Evolutionary conservation across 164 flowering plant genomes (phyloP).

Genomic region (Houttuynia cordata): DNA sequence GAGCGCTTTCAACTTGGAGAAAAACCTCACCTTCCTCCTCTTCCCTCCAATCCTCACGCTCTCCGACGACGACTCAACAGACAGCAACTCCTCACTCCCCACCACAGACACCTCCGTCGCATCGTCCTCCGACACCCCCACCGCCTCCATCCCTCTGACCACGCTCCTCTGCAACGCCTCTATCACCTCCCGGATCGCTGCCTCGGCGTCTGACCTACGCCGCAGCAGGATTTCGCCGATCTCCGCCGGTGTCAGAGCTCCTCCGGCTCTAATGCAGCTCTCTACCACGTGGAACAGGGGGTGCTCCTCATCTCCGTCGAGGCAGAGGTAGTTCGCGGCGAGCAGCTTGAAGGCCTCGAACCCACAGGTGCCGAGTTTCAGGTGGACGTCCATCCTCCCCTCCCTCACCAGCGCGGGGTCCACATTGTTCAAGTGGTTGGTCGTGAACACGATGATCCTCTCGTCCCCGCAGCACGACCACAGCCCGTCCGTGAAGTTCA

Average conservation of each 20-base stretch:
- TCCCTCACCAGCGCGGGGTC: conserved; percentile 48
- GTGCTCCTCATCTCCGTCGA: conserved; percentile 21
- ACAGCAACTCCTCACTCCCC: conserved; percentile 18
- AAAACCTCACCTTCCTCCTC: conserved; percentile 25
- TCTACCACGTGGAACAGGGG: conserved; percentile 31
- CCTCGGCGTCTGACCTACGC: conserved; percentile 29
- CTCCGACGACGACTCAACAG: conserved; percentile 11
- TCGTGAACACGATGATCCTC: conserved; percentile 56
- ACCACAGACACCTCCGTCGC: conserved; percentile 3
- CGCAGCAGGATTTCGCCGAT: conserved; percentile 43
- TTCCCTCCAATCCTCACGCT: conserved; percentile 9
- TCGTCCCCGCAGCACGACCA: conserved; percentile 77
- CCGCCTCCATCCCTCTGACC: conserved; percentile 7
- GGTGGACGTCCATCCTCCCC: conserved; percentile 67
- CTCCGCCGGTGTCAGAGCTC: conserved; percentile 48
- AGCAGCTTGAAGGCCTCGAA: conserved; percentile 33
- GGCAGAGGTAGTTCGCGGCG: conserved; percentile 31
- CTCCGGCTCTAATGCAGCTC: conserved; percentile 37
- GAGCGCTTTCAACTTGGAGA: conserved; percentile 33
- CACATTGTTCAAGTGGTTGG: conserved; percentile 47
- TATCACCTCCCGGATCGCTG: conserved; percentile 40
- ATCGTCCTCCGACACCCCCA: conserved; percentile 11
- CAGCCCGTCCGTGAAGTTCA: conserved; percentile 58
- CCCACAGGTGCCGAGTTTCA: conserved; percentile 35
- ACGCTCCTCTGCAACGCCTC: conserved; percentile 34